Evolutionary conservation across 352 stramenopile species (phyloP), one percentile per base, ranked within the genome.

Genomic region (Globisporangium middletonii): DNA sequence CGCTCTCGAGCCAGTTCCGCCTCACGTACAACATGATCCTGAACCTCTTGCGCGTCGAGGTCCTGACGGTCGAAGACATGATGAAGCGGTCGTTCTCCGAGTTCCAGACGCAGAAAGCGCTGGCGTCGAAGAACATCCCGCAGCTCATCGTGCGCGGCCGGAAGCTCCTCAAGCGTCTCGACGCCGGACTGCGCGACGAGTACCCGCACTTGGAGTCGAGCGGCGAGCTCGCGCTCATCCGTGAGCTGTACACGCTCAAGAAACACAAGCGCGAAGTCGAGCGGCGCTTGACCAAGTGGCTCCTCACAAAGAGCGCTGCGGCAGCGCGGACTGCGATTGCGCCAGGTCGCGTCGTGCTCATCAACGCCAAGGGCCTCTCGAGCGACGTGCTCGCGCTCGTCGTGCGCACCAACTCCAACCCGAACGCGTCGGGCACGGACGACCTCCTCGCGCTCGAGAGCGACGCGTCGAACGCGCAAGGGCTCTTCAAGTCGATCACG

Each of bases 1-100:
- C 93, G 50, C 79, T 99, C 5, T 88, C 88, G 51, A 98, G 91
- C 57, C 94, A 98, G 74, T 99, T 99, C 77, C 83, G 97, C 8
- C 70, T 99, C 55, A 98, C 94, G n/a, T 99, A 98, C 73, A 97
- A 97, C 56, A 99, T 99, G 96, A 98, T 99, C 59, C 73, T 99
- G 56, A 98, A 98, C 69, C 68, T 99, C 15, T 72, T 99, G 28
- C 89, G 96, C 42, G 85, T 94, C 44, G 85, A 94, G 47, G 85
- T 91, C 16, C 62, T 97, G 43, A 96, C 75, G 2, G 80, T 97
- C 35, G 86, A 96, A 63, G 89, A 97, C 57, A 99, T 99, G 96
- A 98, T 99, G 71, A 98, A 98, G 70, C 77, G 90, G n/a, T 97
- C 83, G 9, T 99, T 98, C 60, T 97, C 92, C 23, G 92, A 99